A percentile compares a stretch with the other conserved stretches of the same genome.
phyloP scores from a whole-genome alignment of 2,329 filamentous ascomycete species.

The Colletotrichum brevisporum region DNA sequence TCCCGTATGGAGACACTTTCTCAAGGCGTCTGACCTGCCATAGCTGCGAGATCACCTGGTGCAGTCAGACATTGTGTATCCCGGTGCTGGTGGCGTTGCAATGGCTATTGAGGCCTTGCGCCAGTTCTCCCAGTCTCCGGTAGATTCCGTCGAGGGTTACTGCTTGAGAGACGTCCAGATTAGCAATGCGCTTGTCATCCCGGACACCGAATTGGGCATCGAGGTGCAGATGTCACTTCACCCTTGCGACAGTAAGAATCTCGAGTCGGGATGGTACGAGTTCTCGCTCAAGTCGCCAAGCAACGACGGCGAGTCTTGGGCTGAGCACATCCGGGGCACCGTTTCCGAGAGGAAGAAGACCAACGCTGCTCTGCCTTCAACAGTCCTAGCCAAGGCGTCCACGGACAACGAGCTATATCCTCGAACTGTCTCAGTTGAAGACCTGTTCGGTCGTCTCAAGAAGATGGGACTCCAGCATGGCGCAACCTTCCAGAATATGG shows the following conservation, averaged over 20 bases:
- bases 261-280: conserved; percentile 31
- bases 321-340: conserved; percentile 19
- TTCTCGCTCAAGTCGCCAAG: conserved; percentile 46
- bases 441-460: conserved; percentile 56
- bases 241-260: conserved; percentile 16
- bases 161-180: conserved; percentile 42
- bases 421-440: conserved; percentile 56
- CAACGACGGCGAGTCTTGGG: conserved; percentile 58
- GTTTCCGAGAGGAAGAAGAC: conserved; percentile 38
- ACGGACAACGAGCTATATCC: conserved; percentile 49
- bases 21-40: conserved; percentile 52
- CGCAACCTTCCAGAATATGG: conserved; percentile 23
- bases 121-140: background rate
- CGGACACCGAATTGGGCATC: conserved; percentile 12
- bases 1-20: conserved; percentile 17
- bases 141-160: conserved; percentile 35
- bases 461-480: conserved; percentile 26
- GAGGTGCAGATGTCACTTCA: conserved; percentile 22
- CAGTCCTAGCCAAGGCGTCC: conserved; percentile 44
- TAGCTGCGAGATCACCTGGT: conserved; percentile 63
- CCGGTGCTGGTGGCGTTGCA: conserved; percentile 52
- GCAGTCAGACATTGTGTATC: conserved; percentile 58
- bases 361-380: conserved; percentile 36
- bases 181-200: conserved; percentile 37
- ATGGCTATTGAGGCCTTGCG: conserved; percentile 44